phyloP scores from a whole-genome alignment of 345 rosid genomes.

The Populus nigra region DNA sequence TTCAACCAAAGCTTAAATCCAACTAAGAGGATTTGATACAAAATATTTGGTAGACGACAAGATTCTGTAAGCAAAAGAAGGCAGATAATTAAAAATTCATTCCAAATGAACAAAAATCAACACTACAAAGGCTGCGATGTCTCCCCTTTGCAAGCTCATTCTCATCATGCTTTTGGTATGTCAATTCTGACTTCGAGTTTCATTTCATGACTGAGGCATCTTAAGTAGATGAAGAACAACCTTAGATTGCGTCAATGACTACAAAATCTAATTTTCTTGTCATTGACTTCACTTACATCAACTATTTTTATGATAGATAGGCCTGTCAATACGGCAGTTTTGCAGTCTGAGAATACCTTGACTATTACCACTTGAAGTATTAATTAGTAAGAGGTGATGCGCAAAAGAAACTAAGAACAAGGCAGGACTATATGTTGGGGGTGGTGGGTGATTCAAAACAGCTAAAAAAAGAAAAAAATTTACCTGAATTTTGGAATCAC shows the following conservation, averaged over 20 bases:
- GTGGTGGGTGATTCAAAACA: neutral
- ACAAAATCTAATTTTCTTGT: neutral
- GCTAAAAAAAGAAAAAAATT: neutral
- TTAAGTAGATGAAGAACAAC: neutral
- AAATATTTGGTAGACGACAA: too few relatives aligned
- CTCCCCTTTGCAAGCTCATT: neutral
- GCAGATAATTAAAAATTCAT: neutral
- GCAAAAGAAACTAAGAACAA: neutral
- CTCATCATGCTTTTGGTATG: neutral
- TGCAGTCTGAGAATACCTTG: neutral
- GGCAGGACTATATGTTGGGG: neutral
- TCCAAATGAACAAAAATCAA: neutral
- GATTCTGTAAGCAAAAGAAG: neutral
- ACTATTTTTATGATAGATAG: too few relatives aligned
- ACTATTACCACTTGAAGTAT: too few relatives aligned
- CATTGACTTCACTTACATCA: neutral
- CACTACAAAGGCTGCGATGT: neutral
- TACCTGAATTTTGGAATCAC: conserved; percentile 1
- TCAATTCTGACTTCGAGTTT: neutral
- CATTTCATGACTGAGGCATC: neutral
- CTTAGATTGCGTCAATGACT: neutral
- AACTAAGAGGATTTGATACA: too few relatives aligned
- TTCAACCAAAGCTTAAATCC: too few relatives aligned
- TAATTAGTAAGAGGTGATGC: neutral
- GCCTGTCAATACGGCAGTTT: neutral